Percentiles rank a stretch among this genome's conserved stretches.
phyloP scores from a whole-genome alignment of 225 moss, liverwort and hornwort genomes.

The Bryoerythrophyllum caledonicum region DNA sequence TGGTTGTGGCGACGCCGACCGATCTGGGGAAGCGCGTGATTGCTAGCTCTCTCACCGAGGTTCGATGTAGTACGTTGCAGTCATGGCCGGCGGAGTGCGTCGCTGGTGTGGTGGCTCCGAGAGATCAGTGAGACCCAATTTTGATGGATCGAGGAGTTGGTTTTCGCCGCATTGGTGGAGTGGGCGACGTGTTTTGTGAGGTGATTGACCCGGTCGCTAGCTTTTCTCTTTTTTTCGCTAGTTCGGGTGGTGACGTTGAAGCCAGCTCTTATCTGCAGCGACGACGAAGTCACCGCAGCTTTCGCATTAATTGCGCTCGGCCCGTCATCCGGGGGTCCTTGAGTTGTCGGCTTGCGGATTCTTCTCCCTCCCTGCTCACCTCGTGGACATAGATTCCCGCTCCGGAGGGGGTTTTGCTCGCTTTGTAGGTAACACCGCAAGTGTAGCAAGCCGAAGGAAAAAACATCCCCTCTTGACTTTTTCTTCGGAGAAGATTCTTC shows the following conservation, averaged over 20 bases:
- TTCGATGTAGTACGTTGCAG: neutral
- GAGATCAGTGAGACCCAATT: neutral
- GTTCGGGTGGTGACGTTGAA: constrained; percentile 9
- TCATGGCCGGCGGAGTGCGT: constrained; percentile 5
- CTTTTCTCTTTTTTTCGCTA: neutral
- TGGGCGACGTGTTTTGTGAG: constrained; percentile 1
- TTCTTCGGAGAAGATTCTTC: constrained; percentile 26
- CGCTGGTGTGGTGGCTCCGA: neutral
- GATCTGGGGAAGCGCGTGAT: neutral
- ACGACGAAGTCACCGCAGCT: constrained; percentile 28
- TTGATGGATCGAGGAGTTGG: neutral
- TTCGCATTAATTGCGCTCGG: constrained; percentile 19
- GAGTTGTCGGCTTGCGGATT: constrained; percentile 32
- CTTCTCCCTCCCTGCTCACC: constrained; percentile 1
- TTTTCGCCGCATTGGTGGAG: neutral
- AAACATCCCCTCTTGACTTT: constrained; percentile 21
- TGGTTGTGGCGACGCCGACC: neutral
- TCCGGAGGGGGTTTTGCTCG: neutral
- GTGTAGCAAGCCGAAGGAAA: constrained; percentile 1
- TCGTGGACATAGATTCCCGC: constrained; percentile 25
- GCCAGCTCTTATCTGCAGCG: constrained; percentile 10
- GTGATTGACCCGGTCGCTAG: constrained; percentile 35
- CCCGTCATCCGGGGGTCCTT: neutral
- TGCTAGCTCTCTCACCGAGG: neutral
- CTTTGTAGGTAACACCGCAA: constrained; percentile 15